phyloP scores from a whole-genome alignment of 208 protist genomes.

The Trypanosoma rangeli region DNA sequence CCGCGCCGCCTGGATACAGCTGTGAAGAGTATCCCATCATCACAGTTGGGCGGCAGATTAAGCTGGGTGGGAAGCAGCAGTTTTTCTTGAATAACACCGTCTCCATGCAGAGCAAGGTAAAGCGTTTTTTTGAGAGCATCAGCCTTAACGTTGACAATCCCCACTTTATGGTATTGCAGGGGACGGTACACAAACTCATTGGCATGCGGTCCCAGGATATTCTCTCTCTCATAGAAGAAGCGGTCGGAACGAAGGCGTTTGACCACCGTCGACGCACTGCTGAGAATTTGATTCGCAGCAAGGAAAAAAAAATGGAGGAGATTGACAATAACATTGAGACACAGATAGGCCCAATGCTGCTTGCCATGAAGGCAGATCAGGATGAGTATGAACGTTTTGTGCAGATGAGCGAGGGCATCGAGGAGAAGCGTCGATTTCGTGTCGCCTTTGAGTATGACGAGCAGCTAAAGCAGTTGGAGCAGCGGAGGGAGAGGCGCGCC shows the following conservation, averaged over 20 bases:
- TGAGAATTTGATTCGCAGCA: constrained; percentile 97
- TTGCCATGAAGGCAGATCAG: constrained; percentile 86
- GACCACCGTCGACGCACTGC: constrained; percentile 97
- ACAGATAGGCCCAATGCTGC: constrained; percentile 87
- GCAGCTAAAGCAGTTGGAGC: constrained; percentile 26
- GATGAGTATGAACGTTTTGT: constrained; percentile 82
- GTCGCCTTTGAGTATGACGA: constrained; percentile 76
- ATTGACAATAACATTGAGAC: constrained; percentile 92
- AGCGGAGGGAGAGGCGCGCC: constrained; percentile 22
- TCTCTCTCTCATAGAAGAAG: constrained; percentile 99
- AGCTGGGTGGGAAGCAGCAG: constrained; percentile 96
- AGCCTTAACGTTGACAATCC: constrained; percentile 99
- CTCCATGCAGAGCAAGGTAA: constrained; percentile 96
- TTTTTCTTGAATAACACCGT: constrained; percentile 99
- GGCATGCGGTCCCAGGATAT: constrained; percentile 99
- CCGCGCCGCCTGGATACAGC: constrained; percentile 98
- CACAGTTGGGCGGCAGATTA: constrained; percentile 97
- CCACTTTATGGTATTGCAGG: constrained; percentile 99
- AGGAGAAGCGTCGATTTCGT: constrained; percentile 70
- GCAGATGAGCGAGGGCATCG: constrained; percentile 61
- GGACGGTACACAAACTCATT: constrained; percentile 99
- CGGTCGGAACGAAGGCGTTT: constrained; percentile 99
- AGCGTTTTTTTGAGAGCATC: constrained; percentile 99
- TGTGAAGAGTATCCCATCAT: constrained; percentile 95
- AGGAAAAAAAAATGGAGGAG: constrained; percentile 98